Base-by-base conservation (phyloP, 306 rosid genomes). In the Echinosophora koreensis region DNA sequence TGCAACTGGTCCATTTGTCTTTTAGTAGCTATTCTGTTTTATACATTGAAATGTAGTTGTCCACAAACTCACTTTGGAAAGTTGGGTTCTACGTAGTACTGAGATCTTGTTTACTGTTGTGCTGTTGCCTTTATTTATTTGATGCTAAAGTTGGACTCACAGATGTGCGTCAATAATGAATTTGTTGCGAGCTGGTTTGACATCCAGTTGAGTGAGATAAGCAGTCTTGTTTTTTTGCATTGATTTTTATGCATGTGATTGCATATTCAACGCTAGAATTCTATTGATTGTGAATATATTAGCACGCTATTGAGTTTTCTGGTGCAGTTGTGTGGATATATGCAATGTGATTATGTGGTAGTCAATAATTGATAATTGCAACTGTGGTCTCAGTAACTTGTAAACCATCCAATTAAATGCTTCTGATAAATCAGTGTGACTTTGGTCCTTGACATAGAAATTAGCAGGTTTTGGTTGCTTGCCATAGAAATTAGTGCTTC, bases 31-130 rank as follows among this genome's bases (percentile, higher is more conserved):
- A 57, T 37, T 54, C n/a, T 73, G 34, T 68, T 44, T n/a, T 57
- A 66, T 80, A 37, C 64, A 10, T 35, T 39, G 71, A 57, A 30
- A 16, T 70, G 10, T 68, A 58, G 28, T 51, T 60, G 69, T 73
- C n/a, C 18, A 27, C n/a, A 44, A 52, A 38, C 73, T 77, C 62
- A 50, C 62, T 27, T 30, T 76, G 69, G 78, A 16, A 55, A 39
- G 41, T 41, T 84, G 74, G 82, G 74, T 71, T 34, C 62, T 80
- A 34, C 69, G 32, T 70, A 63, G 41, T 28, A 60, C 50, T 9
- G 70, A 41, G 51, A 34, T 34, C 16, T 60, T 2, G 44, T 4
- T 27, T 46, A 35, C 69, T 30, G 49, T 15, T 27, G 2, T 42
- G 34, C 27, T 80, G 57, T 12, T 67, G 50, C 59, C 57, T 27